Evolutionary conservation across 345 rosid genomes (phyloP).

Genomic region (Brassica carinata): DNA sequence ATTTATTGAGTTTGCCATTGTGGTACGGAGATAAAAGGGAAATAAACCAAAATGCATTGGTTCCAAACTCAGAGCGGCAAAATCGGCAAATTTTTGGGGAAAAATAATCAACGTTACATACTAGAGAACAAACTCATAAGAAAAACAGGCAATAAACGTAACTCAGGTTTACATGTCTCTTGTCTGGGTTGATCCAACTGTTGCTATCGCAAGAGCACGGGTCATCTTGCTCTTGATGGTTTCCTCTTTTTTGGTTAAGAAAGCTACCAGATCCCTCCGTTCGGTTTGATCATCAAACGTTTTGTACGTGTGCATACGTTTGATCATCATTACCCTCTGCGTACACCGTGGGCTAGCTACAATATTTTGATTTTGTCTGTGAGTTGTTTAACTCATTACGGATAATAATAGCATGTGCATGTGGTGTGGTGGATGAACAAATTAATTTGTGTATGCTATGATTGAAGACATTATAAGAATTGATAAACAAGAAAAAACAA

Average conservation of each 20-base stretch:
- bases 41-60: background rate
- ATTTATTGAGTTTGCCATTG: background rate
- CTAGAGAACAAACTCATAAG: background rate
- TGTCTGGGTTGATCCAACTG: no score
- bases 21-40: background rate
- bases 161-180: no score
- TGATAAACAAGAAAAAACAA: background rate
- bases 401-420: background rate
- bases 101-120: background rate
- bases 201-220: no score
- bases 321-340: background rate
- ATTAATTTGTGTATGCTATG: background rate
- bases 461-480: background rate
- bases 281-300: background rate
- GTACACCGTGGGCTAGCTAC: background rate
- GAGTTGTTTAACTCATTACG: background rate
- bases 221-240: no score
- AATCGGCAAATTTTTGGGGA: background rate
- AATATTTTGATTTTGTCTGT: background rate
- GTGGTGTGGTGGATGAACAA: background rate
- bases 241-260: no score
- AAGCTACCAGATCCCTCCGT: no score
- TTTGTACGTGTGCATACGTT: background rate
- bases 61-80: background rate
- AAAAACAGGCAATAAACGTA: no score